phyloP scores from a whole-genome alignment of 208 protist genomes.

The Wallacemonas sp. region DNA sequence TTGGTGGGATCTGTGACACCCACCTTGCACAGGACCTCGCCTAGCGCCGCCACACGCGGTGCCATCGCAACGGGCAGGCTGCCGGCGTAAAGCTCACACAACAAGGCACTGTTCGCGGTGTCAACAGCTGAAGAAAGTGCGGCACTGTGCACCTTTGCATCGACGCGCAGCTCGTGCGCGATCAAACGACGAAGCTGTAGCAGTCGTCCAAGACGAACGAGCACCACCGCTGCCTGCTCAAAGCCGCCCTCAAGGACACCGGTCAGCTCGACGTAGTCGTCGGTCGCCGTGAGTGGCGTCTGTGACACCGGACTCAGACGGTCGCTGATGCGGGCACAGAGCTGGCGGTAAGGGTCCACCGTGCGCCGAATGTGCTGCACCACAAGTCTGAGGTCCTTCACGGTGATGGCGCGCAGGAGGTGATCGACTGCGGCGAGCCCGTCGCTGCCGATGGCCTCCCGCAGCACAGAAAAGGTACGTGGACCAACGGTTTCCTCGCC shows the following conservation, averaged over 20 bases:
- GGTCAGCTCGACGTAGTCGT: slow-evolving; percentile 38
- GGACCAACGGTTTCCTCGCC: slow-evolving; percentile 79
- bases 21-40: slow-evolving; percentile 70
- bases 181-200: slow-evolving; percentile 91
- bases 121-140: slow-evolving; percentile 71
- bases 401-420: slow-evolving; percentile 91
- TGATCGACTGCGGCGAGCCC: slow-evolving; percentile 84
- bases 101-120: slow-evolving; percentile 81
- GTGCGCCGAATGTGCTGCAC: slow-evolving; percentile 26
- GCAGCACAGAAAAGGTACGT: slow-evolving; percentile 83
- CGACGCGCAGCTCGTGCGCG: slow-evolving; percentile 81
- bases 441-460: slow-evolving; percentile 72
- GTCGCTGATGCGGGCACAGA: slow-evolving; percentile 7
- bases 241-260: slow-evolving; percentile 16
- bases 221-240: slow-evolving; percentile 18
- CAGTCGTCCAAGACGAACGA: slow-evolving; percentile 65
- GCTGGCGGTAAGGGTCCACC: slow-evolving; percentile 17
- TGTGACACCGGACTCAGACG: slow-evolving; percentile 17
- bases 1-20: slow-evolving; percentile 85
- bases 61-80: slow-evolving; percentile 33
- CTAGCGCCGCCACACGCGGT: slow-evolving; percentile 44
- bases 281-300: slow-evolving; percentile 17
- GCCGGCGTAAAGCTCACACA: slow-evolving; percentile 89
- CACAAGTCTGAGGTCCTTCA: slow-evolving; percentile 83
- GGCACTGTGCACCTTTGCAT: slow-evolving; percentile 83